These are phyloP conservation scores for Xanthoconium separans DNA, from an alignment of 1,284 basidiomycete genomes.

Conservation along the genomic window DNA sequence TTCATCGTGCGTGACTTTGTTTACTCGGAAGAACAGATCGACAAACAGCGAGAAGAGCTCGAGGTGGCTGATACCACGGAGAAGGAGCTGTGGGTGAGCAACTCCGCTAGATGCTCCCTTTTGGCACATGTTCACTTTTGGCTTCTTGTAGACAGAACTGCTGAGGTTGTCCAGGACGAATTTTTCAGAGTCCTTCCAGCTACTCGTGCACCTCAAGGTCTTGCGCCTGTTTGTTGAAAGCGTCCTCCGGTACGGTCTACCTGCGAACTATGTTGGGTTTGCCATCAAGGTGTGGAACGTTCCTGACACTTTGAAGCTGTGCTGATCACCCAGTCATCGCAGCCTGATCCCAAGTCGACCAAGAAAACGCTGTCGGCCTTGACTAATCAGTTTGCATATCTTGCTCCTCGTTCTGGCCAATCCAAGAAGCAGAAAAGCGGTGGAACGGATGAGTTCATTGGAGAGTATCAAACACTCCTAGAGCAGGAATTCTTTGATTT, in stretches of 20 bases:
- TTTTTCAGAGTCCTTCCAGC: constrained; percentile 96
- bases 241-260: constrained; percentile 93
- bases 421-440: constrained; percentile 38
- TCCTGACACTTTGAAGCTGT: constrained; percentile 1
- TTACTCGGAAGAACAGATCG: constrained; percentile 86
- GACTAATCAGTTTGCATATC: constrained; percentile 78
- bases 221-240: constrained; percentile 93
- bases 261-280: constrained; percentile 86
- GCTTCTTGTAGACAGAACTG: constrained; percentile 75
- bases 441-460: constrained; percentile 66
- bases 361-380: constrained; percentile 80
- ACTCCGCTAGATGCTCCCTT: neutral
- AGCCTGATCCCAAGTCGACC: constrained; percentile 87
- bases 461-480: constrained; percentile 88
- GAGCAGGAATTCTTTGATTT: constrained; percentile 96
- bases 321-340: neutral
- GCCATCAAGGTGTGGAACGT: constrained; percentile 66
- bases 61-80: constrained; percentile 82
- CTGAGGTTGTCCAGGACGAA: constrained; percentile 92
- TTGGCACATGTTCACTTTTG: constrained; percentile 2
- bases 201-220: constrained; percentile 92
- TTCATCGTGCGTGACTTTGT: constrained; percentile 93
- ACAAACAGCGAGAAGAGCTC: constrained; percentile 83
- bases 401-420: constrained; percentile 60
- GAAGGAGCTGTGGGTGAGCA: constrained; percentile 93